Evolutionary conservation across 495 filamentous ascomycete genomes (phyloP).

Genomic region (Lophiotrema nucula): DNA sequence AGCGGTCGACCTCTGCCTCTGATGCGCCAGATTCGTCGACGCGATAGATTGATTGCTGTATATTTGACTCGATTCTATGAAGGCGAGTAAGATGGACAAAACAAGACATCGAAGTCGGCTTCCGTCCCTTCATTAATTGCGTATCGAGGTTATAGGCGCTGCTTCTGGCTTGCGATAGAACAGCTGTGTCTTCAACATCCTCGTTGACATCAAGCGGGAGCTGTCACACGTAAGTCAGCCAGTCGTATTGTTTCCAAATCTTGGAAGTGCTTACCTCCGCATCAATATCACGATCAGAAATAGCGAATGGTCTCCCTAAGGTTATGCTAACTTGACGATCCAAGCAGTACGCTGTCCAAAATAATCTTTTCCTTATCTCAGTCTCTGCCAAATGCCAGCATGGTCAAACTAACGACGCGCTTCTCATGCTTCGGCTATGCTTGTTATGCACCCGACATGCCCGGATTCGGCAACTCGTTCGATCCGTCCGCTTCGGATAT

Average conservation of each 20-base stretch:
- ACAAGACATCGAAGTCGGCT: conserved; percentile 5
- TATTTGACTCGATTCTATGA: conserved; percentile 53
- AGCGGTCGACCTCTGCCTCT: conserved; percentile 8
- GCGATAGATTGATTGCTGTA: conserved; percentile 56
- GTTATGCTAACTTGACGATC: conserved; percentile 11
- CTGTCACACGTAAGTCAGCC: conserved; percentile 4
- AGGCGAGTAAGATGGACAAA: conserved; percentile 51
- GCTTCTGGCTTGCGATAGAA: conserved; percentile 36
- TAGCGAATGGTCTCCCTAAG: conserved; percentile 8
- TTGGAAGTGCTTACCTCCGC: conserved; percentile 1
- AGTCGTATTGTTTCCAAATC: not conserved
- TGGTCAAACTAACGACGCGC: not conserved
- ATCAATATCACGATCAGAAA: conserved; percentile 15
- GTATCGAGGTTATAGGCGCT: conserved; percentile 38
- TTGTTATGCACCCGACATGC: conserved; percentile 15
- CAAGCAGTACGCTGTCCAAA: conserved; percentile 5
- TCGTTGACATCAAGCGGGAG: conserved; percentile 52
- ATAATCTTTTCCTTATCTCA: conserved; percentile 11
- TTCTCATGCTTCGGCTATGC: not conserved
- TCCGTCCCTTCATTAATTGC: conserved; percentile 46
- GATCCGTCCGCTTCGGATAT: not conserved
- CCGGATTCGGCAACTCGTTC: conserved; percentile 9
- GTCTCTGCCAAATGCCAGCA: conserved; percentile 1
- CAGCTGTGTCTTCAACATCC: conserved; percentile 47
- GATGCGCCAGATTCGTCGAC: conserved; percentile 45